Evolutionary conservation across 1,284 basidiomycete genomes (phyloP), one percentile per base, ranked within the genome.

Genomic region (Papiliotrema laurentii): DNA sequence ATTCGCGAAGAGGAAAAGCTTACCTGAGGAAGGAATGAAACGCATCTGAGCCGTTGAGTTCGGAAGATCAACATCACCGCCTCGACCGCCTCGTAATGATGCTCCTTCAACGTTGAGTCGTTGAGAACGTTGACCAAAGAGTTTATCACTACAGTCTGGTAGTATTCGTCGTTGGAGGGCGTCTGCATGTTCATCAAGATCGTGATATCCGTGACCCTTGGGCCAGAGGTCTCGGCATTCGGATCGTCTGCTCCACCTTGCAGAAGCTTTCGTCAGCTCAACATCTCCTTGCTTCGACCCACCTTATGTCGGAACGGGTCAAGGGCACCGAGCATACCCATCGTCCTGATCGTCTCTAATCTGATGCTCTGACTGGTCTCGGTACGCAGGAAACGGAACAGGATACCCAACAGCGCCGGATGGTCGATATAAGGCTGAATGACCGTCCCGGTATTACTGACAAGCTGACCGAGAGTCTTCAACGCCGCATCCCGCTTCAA

Each of bases 1-100:
- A 25, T 31, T 10, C 24, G 4, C 21, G 26, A 31, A 33, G 44
- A 4, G 9, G 26, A 7, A 28, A 24, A 27, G 54, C 78, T 55
- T 63, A 90, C 90, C 78, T 94, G 90, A 38, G 94, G 90, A 30
- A 98, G 76, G 76, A 97, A 98, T 4, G 89, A 83, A 26, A 97
- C 93, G 70, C 93, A 97, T 78, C 93, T 92, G 63, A 98, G 76
- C 7, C 96, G 90, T 69, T 98, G 92, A 0, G 93, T 97, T 73
- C 94, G 92, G 81, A 98, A 98, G 56, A 99, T 97, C 53, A 93
- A 89, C 90, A 98, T 98, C 64, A 99, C 88, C 2, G 94, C 93
- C 71, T 98, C 93, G 58, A 98, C 94, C 51, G 94, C 94, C 39
- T 85, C 89, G 72, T 91, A 85, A 62, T 97, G 92, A 63, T 92